These are phyloP conservation scores for Pisolithus microcarpus DNA, from an alignment of 768 basidiomycete genomes.

Conservation along the genomic window DNA sequence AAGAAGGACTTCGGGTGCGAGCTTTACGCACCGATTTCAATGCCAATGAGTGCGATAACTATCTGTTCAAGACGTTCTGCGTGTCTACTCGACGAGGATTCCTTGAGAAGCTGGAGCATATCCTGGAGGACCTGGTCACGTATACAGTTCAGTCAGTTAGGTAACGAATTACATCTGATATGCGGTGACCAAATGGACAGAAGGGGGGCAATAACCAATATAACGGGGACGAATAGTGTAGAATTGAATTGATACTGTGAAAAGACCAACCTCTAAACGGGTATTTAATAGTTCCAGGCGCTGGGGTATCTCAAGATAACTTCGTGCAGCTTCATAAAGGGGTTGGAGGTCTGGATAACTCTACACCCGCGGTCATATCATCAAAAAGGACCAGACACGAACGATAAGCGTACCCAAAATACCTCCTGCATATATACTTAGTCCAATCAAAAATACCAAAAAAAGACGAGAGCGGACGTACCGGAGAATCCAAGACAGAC, in stretches of 20 bases:
- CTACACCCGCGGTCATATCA: constrained; percentile 35
- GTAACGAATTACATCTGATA: too few relatives aligned
- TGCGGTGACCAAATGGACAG: background rate
- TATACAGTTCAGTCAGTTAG: too few relatives aligned
- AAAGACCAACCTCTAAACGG: constrained; percentile 69
- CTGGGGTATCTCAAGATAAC: constrained; percentile 92
- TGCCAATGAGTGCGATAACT: constrained; percentile 83
- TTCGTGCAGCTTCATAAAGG: constrained; percentile 86
- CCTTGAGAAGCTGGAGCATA: constrained; percentile 92
- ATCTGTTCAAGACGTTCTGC: constrained; percentile 90
- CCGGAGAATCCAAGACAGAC: constrained; percentile 93
- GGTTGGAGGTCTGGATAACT: constrained; percentile 94
- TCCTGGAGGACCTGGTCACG: constrained; percentile 77
- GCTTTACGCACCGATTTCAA: constrained; percentile 64
- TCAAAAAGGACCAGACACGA: constrained; percentile 6
- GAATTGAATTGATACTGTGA: background rate
- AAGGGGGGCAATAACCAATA: background rate
- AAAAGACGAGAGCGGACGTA: constrained; percentile 32
- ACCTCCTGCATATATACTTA: constrained; percentile 55
- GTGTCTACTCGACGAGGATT: constrained; percentile 86
- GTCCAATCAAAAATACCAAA: background rate
- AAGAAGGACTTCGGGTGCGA: background rate
- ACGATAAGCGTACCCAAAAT: constrained; percentile 67
- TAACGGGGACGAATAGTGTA: background rate
- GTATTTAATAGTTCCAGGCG: constrained; percentile 89